Evolutionary conservation across 257 asterid species (phyloP), one percentile per base, ranked within the genome.

Genomic region (Leptodermis oblonga): DNA sequence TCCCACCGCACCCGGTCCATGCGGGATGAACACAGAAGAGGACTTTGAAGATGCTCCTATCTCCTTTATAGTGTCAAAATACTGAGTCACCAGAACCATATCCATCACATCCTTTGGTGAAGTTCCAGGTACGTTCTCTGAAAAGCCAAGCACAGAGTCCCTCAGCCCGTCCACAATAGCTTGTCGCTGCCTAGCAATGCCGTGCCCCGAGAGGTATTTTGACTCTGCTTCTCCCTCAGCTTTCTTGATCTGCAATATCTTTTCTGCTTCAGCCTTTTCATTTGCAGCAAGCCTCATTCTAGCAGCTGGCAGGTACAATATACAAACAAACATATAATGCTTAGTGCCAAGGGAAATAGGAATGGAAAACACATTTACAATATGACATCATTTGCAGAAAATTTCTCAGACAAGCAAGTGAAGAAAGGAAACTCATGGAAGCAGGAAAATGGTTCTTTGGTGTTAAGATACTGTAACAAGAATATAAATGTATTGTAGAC

Each of bases 231-330:
- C 86, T 15, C 86, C 82, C 61, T 82, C 86, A 43, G 82, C 83
- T 76, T 34, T 70, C 80, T 82, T 82, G 65, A 79, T 82, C 45
- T 82, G 83, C 63, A 82, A 22, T 54, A 79, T 69, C 67, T 82
- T 82, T 42, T 82, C 83, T 13, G 86, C 86, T 76, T 82, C 83
- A 25, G 82, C 82, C 77, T 82, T 82, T 68, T 82, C 86, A 52
- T 79, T 82, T 6, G 84, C 81, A 25, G 86, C 86, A 55, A 76
- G 70, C 76, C 82, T 77, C 66, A 79, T 54, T 65, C 86, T 82
- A 23, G 86, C 64, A 67, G 86, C 86, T 82, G 78, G 71, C 59
- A 42, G 23, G 33, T 43, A 37, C 22, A n/a, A 20, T 22, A n/a
- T n/a, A n/a, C n/a, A n/a, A 58, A 9, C 61, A 52, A 26, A 51